Conservation (phyloP, 148 eudicot genomes). For the Vaccinium darrowii region DNA sequence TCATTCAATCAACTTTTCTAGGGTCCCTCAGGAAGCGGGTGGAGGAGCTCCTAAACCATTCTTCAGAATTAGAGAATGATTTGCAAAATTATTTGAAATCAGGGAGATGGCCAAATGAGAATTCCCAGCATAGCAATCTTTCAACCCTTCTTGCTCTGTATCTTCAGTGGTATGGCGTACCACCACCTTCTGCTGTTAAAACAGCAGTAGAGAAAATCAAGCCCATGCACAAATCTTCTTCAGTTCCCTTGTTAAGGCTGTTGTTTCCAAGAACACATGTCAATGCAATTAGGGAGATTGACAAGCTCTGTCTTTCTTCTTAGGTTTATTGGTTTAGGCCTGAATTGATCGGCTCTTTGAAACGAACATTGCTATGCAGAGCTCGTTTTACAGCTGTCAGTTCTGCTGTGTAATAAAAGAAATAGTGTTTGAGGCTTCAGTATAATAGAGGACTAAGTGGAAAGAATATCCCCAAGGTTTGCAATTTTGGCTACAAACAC, state of each 20-base stretch:
- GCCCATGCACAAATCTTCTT: slow-evolving; percentile 30
- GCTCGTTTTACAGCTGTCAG: background rate
- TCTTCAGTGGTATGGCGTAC: slow-evolving; percentile 79
- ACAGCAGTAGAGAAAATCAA: slow-evolving; percentile 46
- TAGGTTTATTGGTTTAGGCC: background rate
- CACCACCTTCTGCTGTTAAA: slow-evolving; percentile 51
- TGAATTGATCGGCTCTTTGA: background rate
- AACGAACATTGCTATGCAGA: background rate
- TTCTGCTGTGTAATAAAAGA: background rate
- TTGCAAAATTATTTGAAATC: slow-evolving; percentile 45
- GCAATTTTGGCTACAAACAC: background rate
- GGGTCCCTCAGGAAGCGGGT: slow-evolving; percentile 80
- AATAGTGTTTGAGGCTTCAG: background rate
- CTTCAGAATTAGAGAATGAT: slow-evolving; percentile 29
- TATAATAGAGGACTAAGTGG: background rate
- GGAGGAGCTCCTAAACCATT: slow-evolving; percentile 51
- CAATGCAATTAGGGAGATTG: slow-evolving; percentile 50
- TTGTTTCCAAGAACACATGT: slow-evolving; percentile 64
- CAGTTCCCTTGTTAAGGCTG: slow-evolving; percentile 60
- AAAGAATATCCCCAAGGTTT: background rate
- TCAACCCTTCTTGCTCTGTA: slow-evolving; percentile 77
- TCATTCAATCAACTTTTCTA: slow-evolving; percentile 69
- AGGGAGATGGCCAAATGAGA: slow-evolving; percentile 66
- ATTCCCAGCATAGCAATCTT: slow-evolving; percentile 31
- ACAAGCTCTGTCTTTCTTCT: slow-evolving; percentile 30